Base-by-base conservation (phyloP, 179 eudicot species). In the Spinacia oleracea region DNA sequence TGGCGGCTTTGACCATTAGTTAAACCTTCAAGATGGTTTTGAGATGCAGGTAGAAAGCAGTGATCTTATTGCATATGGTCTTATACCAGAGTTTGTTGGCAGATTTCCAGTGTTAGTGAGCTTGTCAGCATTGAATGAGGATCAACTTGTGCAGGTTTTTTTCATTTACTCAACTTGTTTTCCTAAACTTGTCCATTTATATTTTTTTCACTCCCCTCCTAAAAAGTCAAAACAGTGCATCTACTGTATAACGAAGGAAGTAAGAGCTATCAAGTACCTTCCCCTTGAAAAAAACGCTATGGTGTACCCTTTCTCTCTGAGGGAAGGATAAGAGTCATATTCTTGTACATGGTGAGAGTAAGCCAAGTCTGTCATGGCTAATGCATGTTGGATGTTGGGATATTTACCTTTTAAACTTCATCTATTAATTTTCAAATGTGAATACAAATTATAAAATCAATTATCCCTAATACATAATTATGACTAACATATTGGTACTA, bases 1-100 rank as follows among this genome's bases (percentile, higher is more conserved):
- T 46, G 14, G 53, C 11, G 23, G 73, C 74, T 67, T 46, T 29
- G 25, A 29, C 32, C 34, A 78, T 84, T 72, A 59, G 31, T 23
- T 55, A 56, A n/a, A 68, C 53, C 9, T 38, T 27, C 48, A 9
- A 71, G 55, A 20, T 79, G 72, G 42, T 72, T 29, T 60, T 68
- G 67, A 40, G 21, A 56, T 72, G 63, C 94, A 96, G 99, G 99
- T 90, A 70, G 98, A 96, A 88, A 96, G 99, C 77, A 89, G 91
- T 72, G 98, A 95, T 85, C 97, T 95, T 82, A 88, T 95, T 45
- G 89, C 97, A 48, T 95, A 91, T 83, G 97, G 98, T 68, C 84
- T 95, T 73, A 95, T 95, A 73, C 98, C 98, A 65, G 98, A 95
- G 81, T 95, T 93, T 79, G 89, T 95, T 68, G 98, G 98, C 62